Evolutionary conservation across 371 early-diverging fungal species (phyloP), one percentile per base, ranked within the genome.

Genomic region (Blastocladiella emersonii): DNA sequence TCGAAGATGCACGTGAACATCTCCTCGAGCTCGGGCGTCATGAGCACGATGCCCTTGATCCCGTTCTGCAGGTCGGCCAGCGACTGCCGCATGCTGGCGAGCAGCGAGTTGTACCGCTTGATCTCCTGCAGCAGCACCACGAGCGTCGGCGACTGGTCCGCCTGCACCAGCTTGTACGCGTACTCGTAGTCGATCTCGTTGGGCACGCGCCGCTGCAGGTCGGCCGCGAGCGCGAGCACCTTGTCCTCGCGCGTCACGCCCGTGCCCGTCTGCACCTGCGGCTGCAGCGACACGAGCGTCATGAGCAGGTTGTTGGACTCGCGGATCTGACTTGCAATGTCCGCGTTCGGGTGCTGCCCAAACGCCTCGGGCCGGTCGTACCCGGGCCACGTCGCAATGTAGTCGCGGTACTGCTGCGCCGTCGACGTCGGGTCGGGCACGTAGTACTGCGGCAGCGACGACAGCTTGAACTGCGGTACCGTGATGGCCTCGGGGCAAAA

Each of bases 271-370:
- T 75, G 36, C 23, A 44, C 36, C 32, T 64, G 35, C 0, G 82
- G 82, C 62, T 82, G 82, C 63, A 82, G 66, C 6, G 76, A 75
- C 35, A 80, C 71, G 2, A 82, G 67, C 63, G 78, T 77, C 10
- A 65, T 63, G 78, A 79, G 79, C 77, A 82, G 76, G 61, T 78
- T 76, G 59, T 79, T 77, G 15, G 79, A 79, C 56, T 79, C 74
- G 7, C 61, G 74, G 3, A 78, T 79, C 25, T 78, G 71, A 48
- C 78, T 76, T 5, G 79, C 79, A 64, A 82, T 79, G 66, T 82
- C 82, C 1, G 82, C 82, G 63, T 80, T 78, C 12, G 81, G 74
- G 63, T 82, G 80, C 48, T 79, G 71, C 3, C 82, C 82, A 70
- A 82, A 80, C 56, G 79, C 81, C 56, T 80, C 82, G 4, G 82